Base-by-base conservation (phyloP, 352 stramenopile genomes). In the Phytophthora vignae region DNA sequence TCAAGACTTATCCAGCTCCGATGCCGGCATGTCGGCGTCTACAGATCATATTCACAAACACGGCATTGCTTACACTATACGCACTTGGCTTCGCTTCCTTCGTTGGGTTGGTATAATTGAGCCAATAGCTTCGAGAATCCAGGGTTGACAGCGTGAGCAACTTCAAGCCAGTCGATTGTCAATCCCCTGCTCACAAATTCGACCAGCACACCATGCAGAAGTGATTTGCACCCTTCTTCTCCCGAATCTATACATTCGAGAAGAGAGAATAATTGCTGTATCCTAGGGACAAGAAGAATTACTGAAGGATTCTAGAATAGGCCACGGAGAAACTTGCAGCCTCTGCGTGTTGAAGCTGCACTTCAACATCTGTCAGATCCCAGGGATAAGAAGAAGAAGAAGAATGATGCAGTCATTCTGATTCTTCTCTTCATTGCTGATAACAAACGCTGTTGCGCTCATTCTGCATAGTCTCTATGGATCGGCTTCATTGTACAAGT, bases 41-140 rank as follows among this genome's bases (percentile, higher is more conserved):
- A 60, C 52, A 71, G 50, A 76, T 29, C 53, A 70, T 77, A 70
- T 73, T 73, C 54, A 73, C 69, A 67, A 76, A 73, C 54, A 71
- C 52, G 56, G 52, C 56, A 71, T 76, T 76, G 62, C 56, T 76
- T 76, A 71, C 64, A 71, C 40, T 58, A 42, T 40, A 52, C 21
- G 55, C 22, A 38, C 53, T 29, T 66, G 17, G 22, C 3, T 5
- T 57, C 42, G 31, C 11, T 38, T n/a, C 21, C 4, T 69, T 27
- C 15, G 48, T 5, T 40, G 9, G 8, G 7, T 17, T 48, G 33
- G 27, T 21, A 29, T 62, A 52, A 33, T 27, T 69, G 25, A 52
- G 1, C 6, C 40, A 15, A 17, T 29, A 33, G 53, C 29, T 0
- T 46, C 4, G 29, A 46, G 4, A 46, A n/a, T n/a, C n/a, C n/a